phyloP scores from a whole-genome alignment of 2,329 filamentous ascomycete genomes.

The Curvularia verruculosa region DNA sequence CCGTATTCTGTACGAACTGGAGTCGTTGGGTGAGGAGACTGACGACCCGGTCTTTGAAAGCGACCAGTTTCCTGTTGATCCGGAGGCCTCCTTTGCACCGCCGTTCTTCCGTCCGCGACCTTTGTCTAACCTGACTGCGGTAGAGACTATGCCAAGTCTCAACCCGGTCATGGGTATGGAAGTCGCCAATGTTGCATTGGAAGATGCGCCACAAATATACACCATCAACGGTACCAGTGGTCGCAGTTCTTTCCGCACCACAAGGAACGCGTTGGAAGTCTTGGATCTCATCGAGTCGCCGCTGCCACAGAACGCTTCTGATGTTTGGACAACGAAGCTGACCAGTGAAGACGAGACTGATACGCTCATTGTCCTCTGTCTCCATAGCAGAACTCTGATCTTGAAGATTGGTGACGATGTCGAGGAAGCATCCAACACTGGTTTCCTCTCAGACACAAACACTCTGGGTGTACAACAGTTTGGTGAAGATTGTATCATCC shows the following conservation, averaged over 20 bases:
- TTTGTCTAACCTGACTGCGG: slow-evolving; percentile 80
- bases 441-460: slow-evolving; percentile 85
- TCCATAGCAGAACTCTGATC: slow-evolving; percentile 86
- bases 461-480: slow-evolving; percentile 93
- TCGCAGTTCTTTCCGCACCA: slow-evolving; percentile 84
- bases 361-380: slow-evolving; percentile 93
- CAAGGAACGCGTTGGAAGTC: slow-evolving; percentile 92
- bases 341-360: slow-evolving; percentile 83
- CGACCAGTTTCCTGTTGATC: slow-evolving; percentile 79
- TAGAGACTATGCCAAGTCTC: slow-evolving; percentile 85
- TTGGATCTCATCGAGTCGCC: slow-evolving; percentile 96
- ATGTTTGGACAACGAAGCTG: slow-evolving; percentile 94
- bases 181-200: slow-evolving; percentile 85
- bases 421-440: slow-evolving; percentile 91
- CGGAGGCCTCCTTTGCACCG: slow-evolving; percentile 72
- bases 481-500: slow-evolving; percentile 88
- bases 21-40: slow-evolving; percentile 94
- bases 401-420: slow-evolving; percentile 96
- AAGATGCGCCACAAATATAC: slow-evolving; percentile 97
- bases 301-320: slow-evolving; percentile 83
- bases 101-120: slow-evolving; percentile 84
- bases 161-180: slow-evolving; percentile 92
- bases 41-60: slow-evolving; percentile 86
- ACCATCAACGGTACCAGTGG: slow-evolving; percentile 87
- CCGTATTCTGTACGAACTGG: slow-evolving; percentile 94